phyloP scores from a whole-genome alignment of 1,284 basidiomycete species.

The Agaricales sp. region DNA sequence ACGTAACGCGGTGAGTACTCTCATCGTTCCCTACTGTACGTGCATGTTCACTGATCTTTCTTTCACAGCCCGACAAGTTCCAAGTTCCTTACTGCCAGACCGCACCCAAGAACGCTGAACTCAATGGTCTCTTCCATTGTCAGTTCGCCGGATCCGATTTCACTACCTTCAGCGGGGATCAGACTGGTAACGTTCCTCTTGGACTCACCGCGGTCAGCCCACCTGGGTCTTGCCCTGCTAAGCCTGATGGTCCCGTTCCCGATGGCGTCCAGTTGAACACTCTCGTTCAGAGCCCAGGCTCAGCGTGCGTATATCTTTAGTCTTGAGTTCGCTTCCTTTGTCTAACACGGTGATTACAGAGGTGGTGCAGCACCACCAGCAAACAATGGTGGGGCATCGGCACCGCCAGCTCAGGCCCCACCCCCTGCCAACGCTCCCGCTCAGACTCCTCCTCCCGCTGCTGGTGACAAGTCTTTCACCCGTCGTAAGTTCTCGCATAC shows the following conservation, averaged over 20 bases:
- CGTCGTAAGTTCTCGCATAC: background rate
- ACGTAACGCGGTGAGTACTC: conserved; percentile 26
- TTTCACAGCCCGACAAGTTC: conserved; percentile 21
- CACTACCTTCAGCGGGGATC: conserved; percentile 23
- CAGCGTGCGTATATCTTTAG: conserved; percentile 8
- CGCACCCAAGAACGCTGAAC: conserved; percentile 28
- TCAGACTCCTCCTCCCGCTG: background rate
- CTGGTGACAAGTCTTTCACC: background rate
- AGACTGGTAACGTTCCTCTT: conserved; percentile 26
- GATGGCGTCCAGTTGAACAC: conserved; percentile 14
- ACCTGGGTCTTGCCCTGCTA: conserved; percentile 29
- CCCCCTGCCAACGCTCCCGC: background rate
- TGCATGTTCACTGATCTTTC: too few relatives aligned
- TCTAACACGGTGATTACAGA: background rate
- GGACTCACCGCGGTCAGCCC: conserved; percentile 22
- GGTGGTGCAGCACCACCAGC: background rate
- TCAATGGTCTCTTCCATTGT: conserved; percentile 32
- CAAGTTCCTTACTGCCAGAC: conserved; percentile 29
- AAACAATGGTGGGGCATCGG: background rate
- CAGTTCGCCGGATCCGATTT: conserved; percentile 26
- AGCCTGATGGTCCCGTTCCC: conserved; percentile 24
- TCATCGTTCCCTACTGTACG: too few relatives aligned
- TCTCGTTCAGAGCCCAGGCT: conserved; percentile 16
- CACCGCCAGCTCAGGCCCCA: background rate
- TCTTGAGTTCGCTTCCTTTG: background rate